Percentiles rank a stretch among this genome's conserved stretches.
These are phyloP conservation scores for Sonneratia alba DNA, from an alignment of 345 rosid species.

Conservation along the genomic window DNA sequence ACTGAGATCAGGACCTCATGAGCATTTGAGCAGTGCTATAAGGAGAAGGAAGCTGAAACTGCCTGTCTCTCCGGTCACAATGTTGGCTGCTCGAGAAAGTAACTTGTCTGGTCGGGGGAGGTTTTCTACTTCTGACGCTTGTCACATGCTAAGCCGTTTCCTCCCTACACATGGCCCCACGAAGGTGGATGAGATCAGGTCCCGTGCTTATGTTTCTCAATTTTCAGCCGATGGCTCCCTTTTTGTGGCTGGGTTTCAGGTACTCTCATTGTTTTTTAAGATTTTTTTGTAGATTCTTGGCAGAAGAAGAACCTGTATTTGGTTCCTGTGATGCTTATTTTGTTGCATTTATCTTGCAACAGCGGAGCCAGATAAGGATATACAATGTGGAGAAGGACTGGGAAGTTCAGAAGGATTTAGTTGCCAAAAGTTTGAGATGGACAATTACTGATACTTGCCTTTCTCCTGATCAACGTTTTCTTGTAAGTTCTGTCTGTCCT, in stretches of 20 bases:
- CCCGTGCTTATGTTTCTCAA: slow-evolving; percentile 55
- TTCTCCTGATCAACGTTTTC: slow-evolving; percentile 51
- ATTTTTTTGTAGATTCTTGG: not conserved
- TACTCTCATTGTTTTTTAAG: slow-evolving; percentile 7
- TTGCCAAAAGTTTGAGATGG: slow-evolving; percentile 47
- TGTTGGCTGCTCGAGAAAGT: slow-evolving; percentile 58
- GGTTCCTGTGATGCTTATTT: not conserved
- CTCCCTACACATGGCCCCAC: slow-evolving; percentile 50
- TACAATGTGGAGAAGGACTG: slow-evolving; percentile 53
- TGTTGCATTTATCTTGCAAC: slow-evolving; percentile 9
- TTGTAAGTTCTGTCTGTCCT: slow-evolving; percentile 25
- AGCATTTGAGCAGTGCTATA: slow-evolving; percentile 14
- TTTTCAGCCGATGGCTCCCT: slow-evolving; percentile 58
- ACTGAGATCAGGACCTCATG: slow-evolving; percentile 41
- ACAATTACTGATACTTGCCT: slow-evolving; percentile 58
- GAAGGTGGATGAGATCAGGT: slow-evolving; percentile 24
- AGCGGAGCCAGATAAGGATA: slow-evolving; percentile 48
- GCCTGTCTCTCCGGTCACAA: slow-evolving; percentile 44
- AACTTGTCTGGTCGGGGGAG: slow-evolving; percentile 49
- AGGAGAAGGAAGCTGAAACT: slow-evolving; percentile 18
- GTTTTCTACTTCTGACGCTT: slow-evolving; percentile 47
- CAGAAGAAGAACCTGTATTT: not conserved
- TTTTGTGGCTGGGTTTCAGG: slow-evolving; percentile 58
- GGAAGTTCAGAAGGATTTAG: slow-evolving; percentile 48
- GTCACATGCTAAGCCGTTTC: slow-evolving; percentile 48